Evolutionary conservation across 805 yeast genomes (phyloP).

Genomic region (Lipomyces mesembrius): DNA sequence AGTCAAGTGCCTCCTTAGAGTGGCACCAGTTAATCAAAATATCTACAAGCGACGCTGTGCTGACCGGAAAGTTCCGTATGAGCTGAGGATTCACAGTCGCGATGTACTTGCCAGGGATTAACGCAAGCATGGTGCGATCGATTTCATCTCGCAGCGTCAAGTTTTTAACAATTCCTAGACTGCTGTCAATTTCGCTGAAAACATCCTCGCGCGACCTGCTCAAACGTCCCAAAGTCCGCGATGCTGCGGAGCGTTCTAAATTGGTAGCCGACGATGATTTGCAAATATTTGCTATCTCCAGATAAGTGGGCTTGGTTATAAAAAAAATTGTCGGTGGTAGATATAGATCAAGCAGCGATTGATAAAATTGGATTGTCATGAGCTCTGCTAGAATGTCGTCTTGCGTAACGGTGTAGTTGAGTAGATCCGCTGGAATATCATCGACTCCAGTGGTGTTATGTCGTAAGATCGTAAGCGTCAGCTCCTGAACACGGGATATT

Average conservation of each 20-base stretch:
- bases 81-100: conserved; percentile 22
- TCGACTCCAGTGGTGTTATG: conserved; percentile 20
- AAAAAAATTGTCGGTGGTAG: conserved; percentile 30
- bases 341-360: conserved; percentile 19
- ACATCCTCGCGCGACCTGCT: conserved; percentile 19
- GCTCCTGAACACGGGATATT: conserved; percentile 25
- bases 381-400: conserved; percentile 28
- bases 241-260: conserved; percentile 28
- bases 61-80: conserved; percentile 22
- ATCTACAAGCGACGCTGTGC: conserved; percentile 18
- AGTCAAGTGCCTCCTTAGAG: conserved; percentile 13
- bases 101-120: conserved; percentile 26
- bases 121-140: conserved; percentile 22
- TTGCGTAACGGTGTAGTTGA: conserved; percentile 11
- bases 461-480: conserved; percentile 18
- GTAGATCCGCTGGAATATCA: conserved; percentile 21
- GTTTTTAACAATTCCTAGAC: conserved; percentile 10
- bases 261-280: conserved; percentile 5
- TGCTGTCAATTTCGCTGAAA: conserved; percentile 19
- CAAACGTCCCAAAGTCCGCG: conserved; percentile 24
- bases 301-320: conserved; percentile 16
- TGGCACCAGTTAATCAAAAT: conserved; percentile 20
- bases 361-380: conserved; percentile 31
- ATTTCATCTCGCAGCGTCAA: conserved; percentile 27
- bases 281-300: conserved; percentile 18